phyloP scores from a whole-genome alignment of 1,284 basidiomycete genomes.

The Cystobasidium sp. region DNA sequence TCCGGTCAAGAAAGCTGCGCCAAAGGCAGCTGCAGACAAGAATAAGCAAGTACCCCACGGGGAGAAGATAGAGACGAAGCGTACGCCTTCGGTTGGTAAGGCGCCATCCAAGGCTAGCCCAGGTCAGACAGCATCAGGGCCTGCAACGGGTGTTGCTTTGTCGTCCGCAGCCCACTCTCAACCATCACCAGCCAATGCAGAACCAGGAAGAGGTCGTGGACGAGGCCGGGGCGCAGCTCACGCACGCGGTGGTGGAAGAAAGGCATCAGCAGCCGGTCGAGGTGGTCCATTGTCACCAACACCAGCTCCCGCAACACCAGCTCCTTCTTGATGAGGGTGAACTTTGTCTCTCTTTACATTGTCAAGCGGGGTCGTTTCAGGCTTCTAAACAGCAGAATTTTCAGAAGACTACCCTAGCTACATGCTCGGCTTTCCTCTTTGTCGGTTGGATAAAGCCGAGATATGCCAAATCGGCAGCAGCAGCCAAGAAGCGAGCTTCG shows the following conservation, averaged over 20 bases:
- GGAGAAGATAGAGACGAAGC: neutral
- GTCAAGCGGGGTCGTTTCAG: neutral
- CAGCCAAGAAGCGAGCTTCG: conserved; percentile 51
- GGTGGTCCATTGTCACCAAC: neutral
- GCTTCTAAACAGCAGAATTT: neutral
- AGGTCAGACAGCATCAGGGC: no score
- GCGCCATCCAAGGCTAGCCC: no score
- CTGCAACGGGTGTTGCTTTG: no score
- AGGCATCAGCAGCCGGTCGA: neutral
- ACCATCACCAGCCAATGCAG: neutral
- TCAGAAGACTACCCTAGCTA: conserved; percentile 51
- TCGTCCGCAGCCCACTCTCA: neutral
- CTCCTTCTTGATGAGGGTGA: neutral
- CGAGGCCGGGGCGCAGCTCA: conserved; percentile 1
- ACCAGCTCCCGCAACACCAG: neutral
- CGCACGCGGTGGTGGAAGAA: conserved; percentile 7
- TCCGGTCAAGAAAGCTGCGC: conserved; percentile 1
- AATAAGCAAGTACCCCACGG: neutral
- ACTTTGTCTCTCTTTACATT: neutral
- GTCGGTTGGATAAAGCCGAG: conserved; percentile 50
- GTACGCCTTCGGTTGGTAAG: neutral
- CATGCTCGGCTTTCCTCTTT: conserved; percentile 53
- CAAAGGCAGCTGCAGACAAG: neutral
- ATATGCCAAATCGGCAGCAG: conserved; percentile 49
- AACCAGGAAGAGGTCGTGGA: conserved; percentile 1